These are phyloP conservation scores for Fusarium oxysporum DNA, from an alignment of 2,329 filamentous ascomycete species.

Conservation along the genomic window DNA sequence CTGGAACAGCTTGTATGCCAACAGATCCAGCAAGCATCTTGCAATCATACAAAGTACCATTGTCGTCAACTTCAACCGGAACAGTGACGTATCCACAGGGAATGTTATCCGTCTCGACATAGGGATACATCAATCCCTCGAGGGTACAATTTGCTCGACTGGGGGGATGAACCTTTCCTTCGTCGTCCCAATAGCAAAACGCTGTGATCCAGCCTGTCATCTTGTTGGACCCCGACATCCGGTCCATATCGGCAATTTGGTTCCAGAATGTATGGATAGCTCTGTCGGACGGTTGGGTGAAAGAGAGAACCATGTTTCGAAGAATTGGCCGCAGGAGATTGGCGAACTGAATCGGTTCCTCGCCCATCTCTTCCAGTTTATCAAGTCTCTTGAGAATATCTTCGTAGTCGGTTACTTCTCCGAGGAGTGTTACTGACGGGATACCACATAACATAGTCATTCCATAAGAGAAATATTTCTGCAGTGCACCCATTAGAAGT, in stretches of 20 bases:
- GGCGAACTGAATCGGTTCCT: neutral
- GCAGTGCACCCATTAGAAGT: neutral
- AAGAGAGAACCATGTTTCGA: neutral
- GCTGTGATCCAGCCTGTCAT: neutral
- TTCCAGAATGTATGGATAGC: neutral
- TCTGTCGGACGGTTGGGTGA: neutral
- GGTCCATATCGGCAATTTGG: rapidly evolving
- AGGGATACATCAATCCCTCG: neutral
- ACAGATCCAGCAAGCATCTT: neutral
- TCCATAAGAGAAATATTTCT: neutral
- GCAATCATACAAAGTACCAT: rapidly evolving
- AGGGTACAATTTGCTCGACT: neutral
- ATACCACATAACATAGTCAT: rapidly evolving
- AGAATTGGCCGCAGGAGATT: neutral
- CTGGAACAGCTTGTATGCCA: neutral
- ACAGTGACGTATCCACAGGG: neutral
- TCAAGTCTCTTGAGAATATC: neutral
- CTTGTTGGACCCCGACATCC: rapidly evolving
- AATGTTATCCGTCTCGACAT: rapidly evolving
- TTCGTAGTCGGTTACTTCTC: neutral
- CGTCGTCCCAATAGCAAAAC: neutral
- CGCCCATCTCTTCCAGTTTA: neutral
- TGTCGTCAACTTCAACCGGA: neutral
- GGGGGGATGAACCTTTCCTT: rapidly evolving
- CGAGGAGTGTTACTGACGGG: neutral